Evolutionary conservation across 441 rosid genomes (phyloP), one percentile per base, ranked within the genome.

Genomic region (Bocquillonia castaneifolia): DNA sequence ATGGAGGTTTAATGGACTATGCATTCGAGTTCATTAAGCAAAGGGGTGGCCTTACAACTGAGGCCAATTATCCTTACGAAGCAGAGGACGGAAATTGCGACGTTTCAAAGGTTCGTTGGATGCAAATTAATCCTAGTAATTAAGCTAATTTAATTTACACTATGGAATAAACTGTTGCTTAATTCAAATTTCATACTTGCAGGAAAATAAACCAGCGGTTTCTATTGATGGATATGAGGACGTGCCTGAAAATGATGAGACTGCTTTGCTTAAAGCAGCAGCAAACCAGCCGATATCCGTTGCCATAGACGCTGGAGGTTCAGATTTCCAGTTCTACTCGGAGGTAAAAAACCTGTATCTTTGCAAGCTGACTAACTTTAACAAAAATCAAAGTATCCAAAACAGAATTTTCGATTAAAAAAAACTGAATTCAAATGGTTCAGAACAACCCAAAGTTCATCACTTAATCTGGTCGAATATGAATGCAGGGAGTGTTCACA

Each of bases 241-340:
- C 6, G 93, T 93, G 6, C 93, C 92, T 1, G 83, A 64, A 25
- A 85, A 86, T 26, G 69, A 89, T 2, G 97, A 91, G 77, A 82
- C 78, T 60, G 91, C 93, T 3, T 78, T 89, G 61, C 89, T 74
- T 10, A 86, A 87, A 77, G 93, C 89, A 9, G 93, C 67, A 3
- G 91, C 93, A 6, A 75, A 89, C 60, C 96, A 93, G 68, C 97
- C 91, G n/a, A 84, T 89, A 7, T 82, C 96, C 6, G 97, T 91
- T 20, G 93, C 97, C 56, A 88, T 93, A 15, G 96, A 93, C 50
- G 90, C 91, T 10, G 90, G 90, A 4, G 83, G 94, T 63, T 72
- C 83, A 2, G 94, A 91, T 71, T 83, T 91, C 50, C 96, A 93
- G 77, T 85, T 93, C 80, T 93, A 93, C 85, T 89, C 91, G 1